Evolutionary conservation across 78 protist genomes (phyloP).

Genomic region (Salpingoeca rosetta): DNA sequence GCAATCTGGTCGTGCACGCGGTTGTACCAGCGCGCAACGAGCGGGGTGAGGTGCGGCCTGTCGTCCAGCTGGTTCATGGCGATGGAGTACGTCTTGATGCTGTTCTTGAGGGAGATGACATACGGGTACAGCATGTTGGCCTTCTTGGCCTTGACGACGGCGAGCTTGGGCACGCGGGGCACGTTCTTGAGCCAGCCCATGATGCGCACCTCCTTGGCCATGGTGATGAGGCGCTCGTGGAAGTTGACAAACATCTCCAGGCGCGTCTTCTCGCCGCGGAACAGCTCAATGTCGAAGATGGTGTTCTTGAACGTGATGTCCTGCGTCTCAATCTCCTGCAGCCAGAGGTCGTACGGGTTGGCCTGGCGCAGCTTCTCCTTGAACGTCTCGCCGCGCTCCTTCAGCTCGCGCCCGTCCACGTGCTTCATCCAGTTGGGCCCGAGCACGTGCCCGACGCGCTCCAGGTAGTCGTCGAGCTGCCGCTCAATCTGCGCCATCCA

Average conservation of each 20-base stretch:
- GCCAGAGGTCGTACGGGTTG: slow-evolving; percentile 51
- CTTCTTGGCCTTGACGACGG: not conserved
- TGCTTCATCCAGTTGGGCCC: slow-evolving; percentile 80
- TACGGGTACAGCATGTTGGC: not conserved
- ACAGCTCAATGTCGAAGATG: not conserved
- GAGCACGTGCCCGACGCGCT: slow-evolving; percentile 75
- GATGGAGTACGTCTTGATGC: not conserved
- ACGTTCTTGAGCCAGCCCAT: slow-evolving; percentile 1
- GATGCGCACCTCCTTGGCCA: slow-evolving; percentile 74
- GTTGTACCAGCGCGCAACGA: not conserved
- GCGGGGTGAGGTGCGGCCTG: not conserved
- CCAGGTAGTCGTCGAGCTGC: slow-evolving; percentile 71
- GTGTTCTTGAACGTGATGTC: not conserved
- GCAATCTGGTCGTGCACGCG: not conserved
- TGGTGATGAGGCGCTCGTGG: not conserved
- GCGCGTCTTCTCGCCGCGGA: not conserved
- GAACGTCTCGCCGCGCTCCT: slow-evolving; percentile 55
- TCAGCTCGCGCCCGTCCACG: slow-evolving; percentile 68
- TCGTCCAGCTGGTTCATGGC: not conserved
- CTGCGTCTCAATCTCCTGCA: not conserved
- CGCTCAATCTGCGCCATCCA: slow-evolving; percentile 85
- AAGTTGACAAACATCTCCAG: not conserved
- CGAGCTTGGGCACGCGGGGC: not conserved
- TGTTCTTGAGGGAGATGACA: not conserved
- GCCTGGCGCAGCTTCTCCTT: slow-evolving; percentile 39